Evolutionary conservation across 306 rosid genomes (phyloP).

Genomic region (Acacia acuminata): DNA sequence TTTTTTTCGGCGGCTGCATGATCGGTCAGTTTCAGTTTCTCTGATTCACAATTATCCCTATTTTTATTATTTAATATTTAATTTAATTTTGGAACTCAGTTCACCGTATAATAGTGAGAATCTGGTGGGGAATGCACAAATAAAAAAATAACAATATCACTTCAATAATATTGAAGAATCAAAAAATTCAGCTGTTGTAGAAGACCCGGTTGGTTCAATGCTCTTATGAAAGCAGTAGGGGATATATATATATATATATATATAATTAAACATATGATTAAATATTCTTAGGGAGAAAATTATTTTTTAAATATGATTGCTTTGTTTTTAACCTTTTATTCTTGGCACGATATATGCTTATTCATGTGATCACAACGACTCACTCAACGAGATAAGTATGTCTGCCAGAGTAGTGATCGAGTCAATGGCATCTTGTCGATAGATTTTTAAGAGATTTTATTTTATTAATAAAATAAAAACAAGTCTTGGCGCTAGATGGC

Average conservation of each 20-base stretch:
- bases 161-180: neutral
- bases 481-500: neutral
- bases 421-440: too few relatives aligned
- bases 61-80: neutral
- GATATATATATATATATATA: too few relatives aligned
- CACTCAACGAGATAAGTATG: neutral
- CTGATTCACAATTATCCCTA: neutral
- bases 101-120: neutral
- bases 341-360: neutral
- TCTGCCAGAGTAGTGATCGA: neutral
- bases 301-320: neutral
- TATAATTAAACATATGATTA: neutral
- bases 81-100: neutral
- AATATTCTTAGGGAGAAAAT: neutral
- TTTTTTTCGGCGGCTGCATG: slow-evolving; percentile 95
- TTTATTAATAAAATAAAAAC: neutral
- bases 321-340: neutral
- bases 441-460: neutral
- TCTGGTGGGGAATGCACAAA: too few relatives aligned
- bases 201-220: too few relatives aligned
- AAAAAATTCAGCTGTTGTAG: neutral
- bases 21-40: slow-evolving; percentile 61
- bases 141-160: neutral
- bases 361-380: neutral
- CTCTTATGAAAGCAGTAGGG: too few relatives aligned